A percentile compares a stretch with the other conserved stretches of the same genome.
Conservation (phyloP, 306 rosid genomes). For the Trichosanthes truncata region DNA sequence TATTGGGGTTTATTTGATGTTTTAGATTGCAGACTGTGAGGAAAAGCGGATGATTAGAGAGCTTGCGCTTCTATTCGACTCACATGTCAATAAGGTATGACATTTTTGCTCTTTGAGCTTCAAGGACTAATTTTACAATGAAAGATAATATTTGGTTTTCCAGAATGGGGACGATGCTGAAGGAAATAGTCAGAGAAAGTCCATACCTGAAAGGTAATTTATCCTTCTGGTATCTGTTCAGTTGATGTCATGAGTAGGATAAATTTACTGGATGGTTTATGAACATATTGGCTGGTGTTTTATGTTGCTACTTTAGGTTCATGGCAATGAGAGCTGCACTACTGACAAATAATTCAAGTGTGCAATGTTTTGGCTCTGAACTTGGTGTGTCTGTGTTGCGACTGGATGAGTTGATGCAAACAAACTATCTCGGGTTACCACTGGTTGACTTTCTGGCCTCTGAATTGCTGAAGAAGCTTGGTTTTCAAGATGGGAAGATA, state of each 20-base stretch:
- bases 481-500: slow-evolving; percentile 61
- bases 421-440: background rate
- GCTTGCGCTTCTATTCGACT: slow-evolving; percentile 56
- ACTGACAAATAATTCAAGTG: slow-evolving; percentile 44
- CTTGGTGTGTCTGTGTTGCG: slow-evolving; percentile 49
- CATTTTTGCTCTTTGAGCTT: slow-evolving; percentile 1
- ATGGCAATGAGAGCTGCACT: slow-evolving; percentile 93
- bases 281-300: slow-evolving; percentile 9
- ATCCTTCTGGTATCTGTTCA: background rate
- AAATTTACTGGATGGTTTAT: background rate
- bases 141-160: slow-evolving; percentile 8
- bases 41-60: slow-evolving; percentile 77
- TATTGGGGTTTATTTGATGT: slow-evolving; percentile 42
- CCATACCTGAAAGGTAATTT: slow-evolving; percentile 58
- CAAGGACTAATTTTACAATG: slow-evolving; percentile 4
- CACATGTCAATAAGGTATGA: slow-evolving; percentile 31
- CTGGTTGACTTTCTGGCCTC: slow-evolving; percentile 25
- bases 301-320: slow-evolving; percentile 46
- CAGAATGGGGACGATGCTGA: slow-evolving; percentile 29
- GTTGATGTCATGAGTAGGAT: slow-evolving; percentile 2
- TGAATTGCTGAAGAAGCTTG: slow-evolving; percentile 62
- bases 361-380: slow-evolving; percentile 51
- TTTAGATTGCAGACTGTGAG: slow-evolving; percentile 71
- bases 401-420: slow-evolving; percentile 29
- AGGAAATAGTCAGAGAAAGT: slow-evolving; percentile 22